Percentiles rank a stretch among this genome's conserved stretches.
Conservation (phyloP, 345 rosid species). For the Aquilaria sinensis region DNA sequence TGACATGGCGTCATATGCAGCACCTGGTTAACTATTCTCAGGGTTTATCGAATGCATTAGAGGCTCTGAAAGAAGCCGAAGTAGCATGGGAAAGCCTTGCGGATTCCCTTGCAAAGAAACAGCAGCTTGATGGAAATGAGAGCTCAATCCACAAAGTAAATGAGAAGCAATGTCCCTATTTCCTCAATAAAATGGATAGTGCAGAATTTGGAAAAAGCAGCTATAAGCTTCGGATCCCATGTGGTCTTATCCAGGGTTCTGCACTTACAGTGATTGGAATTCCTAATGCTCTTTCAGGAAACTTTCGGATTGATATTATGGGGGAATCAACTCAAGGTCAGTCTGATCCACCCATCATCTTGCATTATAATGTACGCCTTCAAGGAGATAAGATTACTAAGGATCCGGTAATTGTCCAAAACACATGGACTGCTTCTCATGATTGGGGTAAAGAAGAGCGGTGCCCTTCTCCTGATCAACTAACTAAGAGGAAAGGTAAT, state of each 20-base stretch:
- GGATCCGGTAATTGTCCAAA: constrained; percentile 94
- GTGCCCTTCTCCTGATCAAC: constrained; percentile 75
- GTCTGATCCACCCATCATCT: constrained; percentile 87
- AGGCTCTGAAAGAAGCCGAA: constrained; percentile 85
- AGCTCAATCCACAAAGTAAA: constrained; percentile 33
- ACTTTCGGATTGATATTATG: constrained; percentile 71
- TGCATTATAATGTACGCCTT: constrained; percentile 94
- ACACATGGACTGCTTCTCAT: constrained; percentile 84
- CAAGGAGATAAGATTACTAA: constrained; percentile 92
- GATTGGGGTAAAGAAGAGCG: constrained; percentile 98
- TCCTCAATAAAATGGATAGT: constrained; percentile 72
- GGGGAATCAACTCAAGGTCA: constrained; percentile 93
- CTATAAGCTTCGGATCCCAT: constrained; percentile 58
- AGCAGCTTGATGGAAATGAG: constrained; percentile 36
- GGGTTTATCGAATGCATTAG: constrained; percentile 59
- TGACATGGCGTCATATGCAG: constrained; percentile 64
- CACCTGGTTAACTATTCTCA: constrained; percentile 54
- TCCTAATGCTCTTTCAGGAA: constrained; percentile 80
- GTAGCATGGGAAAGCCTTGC: constrained; percentile 74
- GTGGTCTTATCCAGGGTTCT: constrained; percentile 95
- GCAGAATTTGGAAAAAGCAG: constrained; percentile 39
- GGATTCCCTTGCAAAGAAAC: constrained; percentile 59
- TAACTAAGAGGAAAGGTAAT: constrained; percentile 68
- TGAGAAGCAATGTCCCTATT: constrained; percentile 83
- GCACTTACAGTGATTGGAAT: constrained; percentile 85